Conservation (phyloP, 495 filamentous ascomycete species). For the Oleoguttula mirabilis region DNA sequence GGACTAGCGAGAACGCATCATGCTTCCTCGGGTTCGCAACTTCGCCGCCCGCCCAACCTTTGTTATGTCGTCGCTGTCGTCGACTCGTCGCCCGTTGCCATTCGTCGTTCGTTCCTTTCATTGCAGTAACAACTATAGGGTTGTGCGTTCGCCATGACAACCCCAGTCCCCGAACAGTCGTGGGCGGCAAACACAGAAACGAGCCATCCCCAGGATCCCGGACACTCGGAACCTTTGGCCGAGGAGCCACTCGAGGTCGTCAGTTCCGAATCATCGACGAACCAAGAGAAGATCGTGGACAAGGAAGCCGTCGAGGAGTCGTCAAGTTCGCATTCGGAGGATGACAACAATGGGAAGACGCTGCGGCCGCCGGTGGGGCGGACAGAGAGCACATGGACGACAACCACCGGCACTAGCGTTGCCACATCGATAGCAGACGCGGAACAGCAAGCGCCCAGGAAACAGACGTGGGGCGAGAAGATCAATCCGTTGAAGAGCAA, state of each 20-base stretch:
- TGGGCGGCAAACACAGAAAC: slow-evolving; percentile 8
- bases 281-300: slow-evolving; percentile 17
- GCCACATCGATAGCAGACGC: slow-evolving; percentile 17
- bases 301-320: slow-evolving; percentile 11
- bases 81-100: no score
- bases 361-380: slow-evolving; percentile 1
- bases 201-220: slow-evolving; percentile 6
- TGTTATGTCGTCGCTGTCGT: no score
- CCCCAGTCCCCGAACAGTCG: slow-evolving; percentile 3
- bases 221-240: slow-evolving; percentile 23
- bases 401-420: slow-evolving; percentile 10
- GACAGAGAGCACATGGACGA: slow-evolving; percentile 15
- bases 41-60: no score
- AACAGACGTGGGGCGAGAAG: slow-evolving; percentile 48
- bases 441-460: slow-evolving; percentile 22
- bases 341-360: slow-evolving; percentile 4
- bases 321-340: slow-evolving; percentile 3
- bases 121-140: no score
- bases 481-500: slow-evolving; percentile 54
- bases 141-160: not conserved
- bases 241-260: slow-evolving; percentile 23
- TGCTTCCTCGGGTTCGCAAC: no score
- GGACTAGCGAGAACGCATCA: no score
- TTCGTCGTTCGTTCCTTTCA: no score
- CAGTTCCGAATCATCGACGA: slow-evolving; percentile 21